phyloP scores from a whole-genome alignment of 2,329 filamentous ascomycete genomes.

The Raffaelea albimanens region DNA sequence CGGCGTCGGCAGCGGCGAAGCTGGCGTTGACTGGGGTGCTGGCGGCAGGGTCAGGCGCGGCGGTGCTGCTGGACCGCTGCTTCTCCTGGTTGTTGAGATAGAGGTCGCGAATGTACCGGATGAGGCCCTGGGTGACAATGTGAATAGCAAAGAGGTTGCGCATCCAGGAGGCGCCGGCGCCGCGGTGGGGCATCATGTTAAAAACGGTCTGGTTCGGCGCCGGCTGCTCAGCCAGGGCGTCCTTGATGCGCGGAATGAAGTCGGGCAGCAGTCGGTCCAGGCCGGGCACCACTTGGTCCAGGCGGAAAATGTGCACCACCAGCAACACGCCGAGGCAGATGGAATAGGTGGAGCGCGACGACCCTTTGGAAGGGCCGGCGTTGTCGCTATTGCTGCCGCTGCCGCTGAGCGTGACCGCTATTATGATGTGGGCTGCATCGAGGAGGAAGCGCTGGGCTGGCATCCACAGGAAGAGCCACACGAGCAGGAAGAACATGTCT shows the following conservation, averaged over 20 bases:
- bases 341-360: conserved; percentile 60
- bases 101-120: conserved; percentile 62
- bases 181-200: conserved; percentile 40
- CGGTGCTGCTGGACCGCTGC: conserved; percentile 41
- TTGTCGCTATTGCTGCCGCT: conserved; percentile 41
- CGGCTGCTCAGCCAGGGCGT: conserved; percentile 34
- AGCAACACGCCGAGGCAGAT: conserved; percentile 32
- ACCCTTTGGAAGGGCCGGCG: conserved; percentile 55
- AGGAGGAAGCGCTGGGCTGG: conserved; percentile 81
- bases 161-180: conserved; percentile 54
- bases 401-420: conserved; percentile 81
- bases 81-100: conserved; percentile 54
- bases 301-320: conserved; percentile 13
- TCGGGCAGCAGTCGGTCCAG: conserved; percentile 21
- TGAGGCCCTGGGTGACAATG: conserved; percentile 63
- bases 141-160: conserved; percentile 64
- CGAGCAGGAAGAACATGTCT: conserved; percentile 70
- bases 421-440: conserved; percentile 86
- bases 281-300: too few relatives aligned
- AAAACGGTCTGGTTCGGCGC: conserved; percentile 36
- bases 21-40: conserved; percentile 32
- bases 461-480: conserved; percentile 83
- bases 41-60: conserved; percentile 50
- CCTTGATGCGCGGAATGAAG: too few relatives aligned
- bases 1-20: conserved; percentile 32